Base-by-base conservation (phyloP, 352 stramenopile genomes). In the Phytophthora parvispora region DNA sequence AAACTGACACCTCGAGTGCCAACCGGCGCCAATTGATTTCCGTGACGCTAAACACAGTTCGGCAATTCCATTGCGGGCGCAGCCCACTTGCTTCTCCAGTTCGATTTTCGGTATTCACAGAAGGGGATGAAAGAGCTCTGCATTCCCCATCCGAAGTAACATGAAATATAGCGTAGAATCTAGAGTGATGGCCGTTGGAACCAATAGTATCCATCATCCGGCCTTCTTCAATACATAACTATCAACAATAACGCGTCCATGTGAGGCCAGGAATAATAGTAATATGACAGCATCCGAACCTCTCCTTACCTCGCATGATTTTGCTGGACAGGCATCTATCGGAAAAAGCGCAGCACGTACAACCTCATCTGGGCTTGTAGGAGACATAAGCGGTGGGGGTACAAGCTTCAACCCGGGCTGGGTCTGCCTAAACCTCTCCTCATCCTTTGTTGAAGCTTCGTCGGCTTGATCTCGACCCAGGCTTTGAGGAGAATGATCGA, bases 181-280 rank as follows among this genome's bases (percentile, higher is more conserved):
- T 1, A 24, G 31, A 36, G 20, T 13, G 54, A 15, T 24, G 40
- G 18, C 9, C 31, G 31, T 36, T 36, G 31, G 31, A 7, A 36
- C 13, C 16, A 42, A 31, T 22, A 45, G 10, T n/a, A n/a, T 34
- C 29, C 18, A 72, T 15, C 42, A 67, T 67, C 2, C 64, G 64
- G 1, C 22, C 64, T 66, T 72, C 57, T 55, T 74, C 47, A 13
- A 72, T 50, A 10, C 25, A 38, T 29, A 71, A 48, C 69, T 77
- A 24, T 7, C 49, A 63, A 28, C 31, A 51, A 24, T 55, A 12
- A 16, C n/a, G 18, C 38, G 20, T 36, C 31, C 13, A 13, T 13
- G 31, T 36, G 31, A 36, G 31, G 31, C 31, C 31, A 13, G 31
- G 31, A 36, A 36, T 36, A 10, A 36, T 10, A 18, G 18, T 15